Base-by-base conservation (phyloP, 2,329 filamentous ascomycete species). In the Lachnellula hyalina region DNA sequence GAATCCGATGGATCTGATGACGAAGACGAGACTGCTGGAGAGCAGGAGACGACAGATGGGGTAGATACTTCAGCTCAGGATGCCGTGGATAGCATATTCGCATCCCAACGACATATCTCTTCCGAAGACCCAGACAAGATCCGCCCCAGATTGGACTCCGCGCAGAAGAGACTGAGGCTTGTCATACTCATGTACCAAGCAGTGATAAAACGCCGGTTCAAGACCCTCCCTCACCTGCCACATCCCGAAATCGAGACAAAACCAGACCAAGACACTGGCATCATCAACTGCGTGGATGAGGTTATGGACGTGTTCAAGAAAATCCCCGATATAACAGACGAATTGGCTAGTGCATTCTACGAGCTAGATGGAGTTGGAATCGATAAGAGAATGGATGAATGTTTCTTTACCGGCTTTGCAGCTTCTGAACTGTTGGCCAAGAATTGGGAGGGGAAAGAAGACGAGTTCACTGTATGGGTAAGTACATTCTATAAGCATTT, bases 391-490 rank as follows among this genome's bases (percentile, higher is more conserved):
- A 78, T 90, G 73, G 75, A 80, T 4, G 74, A 77, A 41, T 85
- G 85, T 63, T 83, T 85, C 56, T 72, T 75, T 1, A 78, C 83
- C 49, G 84, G 86, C 0, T 79, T 80, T 61, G 73, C 71, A 0
- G 80, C 78, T 0, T 77, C 80, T 0, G 77, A 81, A 53, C 66
- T 85, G 47, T 70, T 89, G 12, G 73, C 74, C 49, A 73, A 76
- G 55, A 76, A 77, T 19, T 92, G 88, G 87, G 72, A 79, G 2
- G 85, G 79, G 0, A 71, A 79, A 47, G 77, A 81, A 17, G 91
- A 96, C 65, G 89, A 87, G 64, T 96, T 95, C 66, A 87, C 85
- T 0, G 75, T 80, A 15, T 96, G 91, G 91, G 83, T 70, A 49
- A 52, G 66, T 57, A 11, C 6, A 19, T 21, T 15, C 28, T 34